Conservation (phyloP, 441 rosid species). For the Raphanus hybrid region DNA sequence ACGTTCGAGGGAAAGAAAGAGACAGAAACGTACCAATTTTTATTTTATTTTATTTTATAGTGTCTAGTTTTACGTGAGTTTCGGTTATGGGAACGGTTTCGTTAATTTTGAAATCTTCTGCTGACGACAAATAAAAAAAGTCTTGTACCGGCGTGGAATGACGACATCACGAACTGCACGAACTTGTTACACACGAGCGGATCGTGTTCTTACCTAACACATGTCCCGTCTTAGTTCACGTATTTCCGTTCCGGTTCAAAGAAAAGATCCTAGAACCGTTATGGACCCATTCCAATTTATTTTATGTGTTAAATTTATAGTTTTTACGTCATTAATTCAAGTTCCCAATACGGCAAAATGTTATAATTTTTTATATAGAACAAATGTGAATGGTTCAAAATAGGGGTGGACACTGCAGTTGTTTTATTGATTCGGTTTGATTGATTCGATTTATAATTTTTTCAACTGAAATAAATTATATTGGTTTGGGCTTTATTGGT, state of each 20-base stretch:
- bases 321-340: neutral
- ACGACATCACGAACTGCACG: conserved; percentile 39
- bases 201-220: conserved; percentile 43
- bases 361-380: neutral
- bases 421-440: too few species aligned
- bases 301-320: neutral
- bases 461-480: too few species aligned
- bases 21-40: conserved; percentile 24
- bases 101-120: conserved; percentile 40
- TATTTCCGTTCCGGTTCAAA: conserved; percentile 34
- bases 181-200: conserved; percentile 45
- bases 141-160: conserved; percentile 34
- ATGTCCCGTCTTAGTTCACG: conserved; percentile 27
- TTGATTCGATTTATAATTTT: too few species aligned
- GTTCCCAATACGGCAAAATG: neutral
- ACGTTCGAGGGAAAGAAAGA: conserved; percentile 30
- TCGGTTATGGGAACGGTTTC: conserved; percentile 48
- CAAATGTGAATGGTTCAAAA: too few species aligned
- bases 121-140: conserved; percentile 23
- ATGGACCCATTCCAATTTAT: conserved; percentile 33
- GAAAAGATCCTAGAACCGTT: conserved; percentile 37
- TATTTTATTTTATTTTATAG: conserved; percentile 1
- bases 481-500: too few species aligned
- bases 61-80: conserved; percentile 39
- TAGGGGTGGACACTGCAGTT: too few species aligned